Evolutionary conservation across 2,329 filamentous ascomycete genomes (phyloP).

Genomic region (Fusarium sp.): DNA sequence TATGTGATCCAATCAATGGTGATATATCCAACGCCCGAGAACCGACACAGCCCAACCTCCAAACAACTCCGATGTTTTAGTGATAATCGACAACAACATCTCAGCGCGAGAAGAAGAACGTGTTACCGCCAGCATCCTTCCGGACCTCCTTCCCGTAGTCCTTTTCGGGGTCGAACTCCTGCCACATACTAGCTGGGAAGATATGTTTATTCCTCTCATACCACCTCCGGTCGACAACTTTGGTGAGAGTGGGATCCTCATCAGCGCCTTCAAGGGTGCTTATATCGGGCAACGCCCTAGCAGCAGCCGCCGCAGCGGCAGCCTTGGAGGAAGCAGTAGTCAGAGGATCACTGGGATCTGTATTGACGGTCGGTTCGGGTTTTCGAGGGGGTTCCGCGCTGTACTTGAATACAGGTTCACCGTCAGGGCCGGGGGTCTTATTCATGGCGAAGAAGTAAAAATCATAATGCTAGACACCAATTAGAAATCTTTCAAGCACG

Average conservation of each 20-base stretch:
- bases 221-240: conserved; percentile 96
- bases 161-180: conserved; percentile 90
- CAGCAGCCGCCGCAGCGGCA: conserved; percentile 55
- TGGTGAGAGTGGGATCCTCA: conserved; percentile 85
- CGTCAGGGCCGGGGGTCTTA: conserved; percentile 79
- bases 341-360: conserved; percentile 35
- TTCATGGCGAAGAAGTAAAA: conserved; percentile 98
- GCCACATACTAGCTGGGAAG: conserved; percentile 95
- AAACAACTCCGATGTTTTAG: conserved; percentile 6
- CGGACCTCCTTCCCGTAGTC: conserved; percentile 84
- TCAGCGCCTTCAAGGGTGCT: conserved; percentile 77
- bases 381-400: conserved; percentile 61
- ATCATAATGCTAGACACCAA: conserved; percentile 82
- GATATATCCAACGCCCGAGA: conserved; percentile 19
- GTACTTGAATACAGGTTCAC: conserved; percentile 82
- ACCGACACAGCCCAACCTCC: conserved; percentile 10
- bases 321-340: conserved; percentile 54
- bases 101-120: conserved; percentile 82
- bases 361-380: conserved; percentile 48
- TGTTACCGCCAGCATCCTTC: conserved; percentile 89
- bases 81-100: conserved; percentile 12
- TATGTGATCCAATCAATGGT: conserved; percentile 23
- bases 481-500: conserved; percentile 33
- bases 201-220: conserved; percentile 99
- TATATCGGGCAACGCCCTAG: conserved; percentile 60